Conservation (phyloP, 139 green algal species). For the Diplosphaera chodatii region DNA sequence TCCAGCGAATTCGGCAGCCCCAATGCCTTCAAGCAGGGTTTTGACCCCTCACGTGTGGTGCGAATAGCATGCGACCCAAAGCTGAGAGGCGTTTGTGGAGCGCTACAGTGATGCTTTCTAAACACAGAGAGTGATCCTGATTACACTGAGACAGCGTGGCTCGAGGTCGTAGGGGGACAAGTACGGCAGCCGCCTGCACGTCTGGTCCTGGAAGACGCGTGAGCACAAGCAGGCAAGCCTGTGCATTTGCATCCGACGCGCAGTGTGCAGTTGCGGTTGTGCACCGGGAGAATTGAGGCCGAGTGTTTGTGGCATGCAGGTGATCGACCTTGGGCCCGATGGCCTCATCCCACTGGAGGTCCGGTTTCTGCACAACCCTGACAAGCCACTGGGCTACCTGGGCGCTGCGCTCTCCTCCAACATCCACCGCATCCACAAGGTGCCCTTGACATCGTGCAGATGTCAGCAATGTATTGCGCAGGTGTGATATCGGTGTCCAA, state of each 20-base stretch:
- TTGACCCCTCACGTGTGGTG: slow-evolving; percentile 55
- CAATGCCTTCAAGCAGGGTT: slow-evolving; percentile 60
- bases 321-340: slow-evolving; percentile 60
- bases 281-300: too few relatives aligned
- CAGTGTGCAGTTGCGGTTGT: too few relatives aligned
- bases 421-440: slow-evolving; percentile 18
- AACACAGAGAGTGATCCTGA: too few relatives aligned
- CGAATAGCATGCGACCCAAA: too few relatives aligned
- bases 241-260: too few relatives aligned
- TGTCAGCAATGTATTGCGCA: too few relatives aligned
- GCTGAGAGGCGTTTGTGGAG: too few relatives aligned
- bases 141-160: too few relatives aligned
- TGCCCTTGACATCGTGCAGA: too few relatives aligned
- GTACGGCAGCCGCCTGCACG: slow-evolving; percentile 60
- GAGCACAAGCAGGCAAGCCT: slow-evolving; percentile 29
- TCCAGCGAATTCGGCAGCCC: slow-evolving; percentile 63
- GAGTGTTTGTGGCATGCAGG: slow-evolving; percentile 21
- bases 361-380: slow-evolving; percentile 75
- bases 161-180: not conserved
- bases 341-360: slow-evolving; percentile 76
- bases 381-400: slow-evolving; percentile 55
- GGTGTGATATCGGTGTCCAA: too few relatives aligned
- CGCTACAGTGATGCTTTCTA: too few relatives aligned
- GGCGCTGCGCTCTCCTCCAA: slow-evolving; percentile 68
- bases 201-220: slow-evolving; percentile 65